phyloP scores from a whole-genome alignment of 2,329 filamentous ascomycete species.

The Colletotrichum sp. region DNA sequence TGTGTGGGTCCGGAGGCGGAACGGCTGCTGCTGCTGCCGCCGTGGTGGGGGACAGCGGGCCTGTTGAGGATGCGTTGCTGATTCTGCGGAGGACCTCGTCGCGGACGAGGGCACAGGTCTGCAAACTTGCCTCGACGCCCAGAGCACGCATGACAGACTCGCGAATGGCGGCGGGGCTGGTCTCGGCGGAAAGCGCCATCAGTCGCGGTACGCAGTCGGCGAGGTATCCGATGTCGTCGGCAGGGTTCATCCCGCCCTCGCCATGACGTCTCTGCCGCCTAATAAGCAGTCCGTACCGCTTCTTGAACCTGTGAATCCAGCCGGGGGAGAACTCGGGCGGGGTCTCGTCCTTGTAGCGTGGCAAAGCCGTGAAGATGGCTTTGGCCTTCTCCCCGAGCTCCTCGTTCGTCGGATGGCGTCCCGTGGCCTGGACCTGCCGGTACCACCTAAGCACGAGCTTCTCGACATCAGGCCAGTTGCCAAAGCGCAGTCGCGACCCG shows the following conservation, averaged over 20 bases:
- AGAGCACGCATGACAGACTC: constrained; percentile 61
- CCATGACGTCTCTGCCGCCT: constrained; percentile 60
- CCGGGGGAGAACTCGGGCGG: constrained; percentile 67
- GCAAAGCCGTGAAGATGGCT: constrained; percentile 60
- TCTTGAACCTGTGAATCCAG: constrained; percentile 70
- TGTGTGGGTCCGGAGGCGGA: constrained; percentile 19
- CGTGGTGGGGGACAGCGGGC: not conserved
- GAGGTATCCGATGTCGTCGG: constrained; percentile 64
- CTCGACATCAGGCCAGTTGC: constrained; percentile 69
- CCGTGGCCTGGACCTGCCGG: constrained; percentile 54
- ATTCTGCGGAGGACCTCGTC: constrained; percentile 58
- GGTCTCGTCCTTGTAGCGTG: constrained; percentile 64
- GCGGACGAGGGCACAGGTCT: constrained; percentile 60
- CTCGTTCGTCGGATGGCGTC: constrained; percentile 66
- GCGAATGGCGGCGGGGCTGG: constrained; percentile 63
- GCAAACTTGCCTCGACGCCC: constrained; percentile 58
- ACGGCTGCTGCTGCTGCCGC: constrained; percentile 10
- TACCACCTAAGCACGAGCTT: constrained; percentile 63
- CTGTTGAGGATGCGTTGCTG: constrained; percentile 14
- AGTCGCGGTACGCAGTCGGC: constrained; percentile 64
- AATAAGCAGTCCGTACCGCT: constrained; percentile 64
- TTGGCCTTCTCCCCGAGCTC: constrained; percentile 68
- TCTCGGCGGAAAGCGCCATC: constrained; percentile 62
- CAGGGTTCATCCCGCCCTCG: constrained; percentile 50
- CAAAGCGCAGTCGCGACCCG: constrained; percentile 66